Base-by-base conservation (phyloP, 176 grass and related monocot genomes). In the Echinochloa phyllopogon region DNA sequence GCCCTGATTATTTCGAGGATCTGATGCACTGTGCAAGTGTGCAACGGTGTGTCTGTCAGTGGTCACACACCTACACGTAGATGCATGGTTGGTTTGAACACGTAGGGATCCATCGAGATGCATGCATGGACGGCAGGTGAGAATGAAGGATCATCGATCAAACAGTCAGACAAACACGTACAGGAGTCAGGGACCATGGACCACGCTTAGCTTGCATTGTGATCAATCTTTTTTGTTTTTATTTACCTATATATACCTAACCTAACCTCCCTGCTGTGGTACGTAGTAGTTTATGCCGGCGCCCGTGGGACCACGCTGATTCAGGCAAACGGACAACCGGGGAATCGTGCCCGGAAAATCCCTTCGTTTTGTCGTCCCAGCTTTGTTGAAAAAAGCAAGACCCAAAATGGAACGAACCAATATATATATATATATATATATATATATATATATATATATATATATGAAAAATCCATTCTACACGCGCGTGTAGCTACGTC, bases 301-400 rank as follows among this genome's bases (percentile, higher is more conserved):
- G 69, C 18, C n/a, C n/a, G n/a, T n/a, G 49, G 55, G 73, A 75
- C 38, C 73, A 42, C 74, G 41, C 40, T 42, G 75, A 62, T 77
- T 77, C n/a, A 39, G 38, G 56, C 21, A 77, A 77, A 42, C 53
- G 75, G 57, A 62, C 75, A 78, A 62, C 13, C 23, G n/a, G n/a
- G 56, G 23, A 45, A 42, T 45, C 13, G 38, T 17, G 13, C 41
- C 75, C 27, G n/a, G 43, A 77, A 40, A 77, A 44, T 44, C 56
- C 56, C 21, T 15, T 61, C 5, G 27, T 56, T 56, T 75, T 56
- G 25, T 75, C 72, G 25, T 75, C 72, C 18, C 14, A 37, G 3
- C 13, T 38, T 38, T 37, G 29, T 17, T 51, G 3, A 3, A 20
- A 24, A 44, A 2, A 20, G 6, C 42, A 11, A 43, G 21, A n/a